A percentile compares a stretch with the other conserved stretches of the same genome.
phyloP scores from a whole-genome alignment of 371 early-diverging fungal genomes.

The Dentiscutata heterogama region DNA sequence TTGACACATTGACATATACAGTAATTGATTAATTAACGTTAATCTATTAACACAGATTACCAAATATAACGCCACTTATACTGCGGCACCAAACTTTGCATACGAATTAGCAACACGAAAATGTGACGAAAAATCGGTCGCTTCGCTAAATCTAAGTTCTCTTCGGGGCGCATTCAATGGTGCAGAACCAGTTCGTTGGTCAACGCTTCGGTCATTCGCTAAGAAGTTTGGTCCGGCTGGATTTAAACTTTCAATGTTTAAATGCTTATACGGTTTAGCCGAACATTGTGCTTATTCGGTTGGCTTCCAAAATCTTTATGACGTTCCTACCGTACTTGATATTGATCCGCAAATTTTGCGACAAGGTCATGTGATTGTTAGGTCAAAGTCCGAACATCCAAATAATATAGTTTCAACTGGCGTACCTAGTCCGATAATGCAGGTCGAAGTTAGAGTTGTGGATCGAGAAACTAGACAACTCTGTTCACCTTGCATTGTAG shows the following conservation, averaged over 20 bases:
- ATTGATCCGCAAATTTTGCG: constrained; percentile 8
- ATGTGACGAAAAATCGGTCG: background rate
- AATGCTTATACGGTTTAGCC: constrained; percentile 37
- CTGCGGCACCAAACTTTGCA: constrained; percentile 38
- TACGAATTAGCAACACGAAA: constrained; percentile 36
- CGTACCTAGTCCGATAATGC: constrained; percentile 18
- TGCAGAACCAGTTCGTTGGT: constrained; percentile 41
- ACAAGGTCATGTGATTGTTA: constrained; percentile 16
- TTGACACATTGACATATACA: too few relatives aligned
- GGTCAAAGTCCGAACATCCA: background rate
- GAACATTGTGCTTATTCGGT: constrained; percentile 38
- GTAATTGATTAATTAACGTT: too few relatives aligned
- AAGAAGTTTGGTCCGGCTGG: constrained; percentile 16
- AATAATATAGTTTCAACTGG: constrained; percentile 29
- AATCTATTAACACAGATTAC: background rate
- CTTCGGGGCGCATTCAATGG: constrained; percentile 42
- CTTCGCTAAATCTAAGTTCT: background rate
- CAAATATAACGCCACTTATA: constrained; percentile 36
- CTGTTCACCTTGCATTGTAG: constrained; percentile 34
- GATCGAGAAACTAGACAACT: constrained; percentile 30
- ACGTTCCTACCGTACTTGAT: constrained; percentile 26
- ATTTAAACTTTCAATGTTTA: constrained; percentile 40
- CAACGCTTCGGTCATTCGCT: constrained; percentile 16
- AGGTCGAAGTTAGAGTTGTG: constrained; percentile 28
- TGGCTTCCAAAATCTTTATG: constrained; percentile 23